Evolutionary conservation across 2,329 filamentous ascomycete species (phyloP), one percentile per base, ranked within the genome.

Genomic region (Monosporascus cannonballus): DNA sequence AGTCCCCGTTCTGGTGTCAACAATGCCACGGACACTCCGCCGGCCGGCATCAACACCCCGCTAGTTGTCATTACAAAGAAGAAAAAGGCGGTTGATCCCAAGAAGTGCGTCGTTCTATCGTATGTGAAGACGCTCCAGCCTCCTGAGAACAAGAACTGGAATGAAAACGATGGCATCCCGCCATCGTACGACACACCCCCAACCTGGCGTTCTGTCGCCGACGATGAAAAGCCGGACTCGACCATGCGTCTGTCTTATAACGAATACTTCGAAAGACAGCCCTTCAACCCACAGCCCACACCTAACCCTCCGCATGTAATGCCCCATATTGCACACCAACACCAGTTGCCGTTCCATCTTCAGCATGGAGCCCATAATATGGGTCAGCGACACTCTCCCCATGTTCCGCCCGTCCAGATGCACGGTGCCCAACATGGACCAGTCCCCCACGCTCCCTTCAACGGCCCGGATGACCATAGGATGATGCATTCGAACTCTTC

Each of bases 401-500:
- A 91, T 54, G 89, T 91, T 64, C 84, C 86, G 20, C 84, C 87
- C 18, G 89, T 91, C 67, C 87, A 87, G 63, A 85, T 90, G 70
- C 87, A 90, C 62, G 80, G 79, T 25, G 85, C 86, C 55, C 87
- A 88, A 53, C 89, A 91, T 62, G 76, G 73, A 4, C 87, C 87
- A 58, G 81, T 79, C 6, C 81, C 84, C 42, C 81, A 83, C 50
- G 78, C 79, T 17, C 80, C 82, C 3, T 88, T 85, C 59, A 89
- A 86, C 62, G 85, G 84, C 54, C 84, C 85, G 60, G 92, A 96
- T 60, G 88, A 91, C 54, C 89, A 92, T 64, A 84, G 91, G 49
- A 96, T 96, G 89, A 88, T 94, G 73, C 89, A 89, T 53, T 88
- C 86, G 6, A 91, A 86, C 59, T 91, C 89, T 24, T 85, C 85